Percentiles rank a stretch among this genome's conserved stretches.
Conservation (phyloP, 352 stramenopile species). For the Phytophthora parvispora region DNA sequence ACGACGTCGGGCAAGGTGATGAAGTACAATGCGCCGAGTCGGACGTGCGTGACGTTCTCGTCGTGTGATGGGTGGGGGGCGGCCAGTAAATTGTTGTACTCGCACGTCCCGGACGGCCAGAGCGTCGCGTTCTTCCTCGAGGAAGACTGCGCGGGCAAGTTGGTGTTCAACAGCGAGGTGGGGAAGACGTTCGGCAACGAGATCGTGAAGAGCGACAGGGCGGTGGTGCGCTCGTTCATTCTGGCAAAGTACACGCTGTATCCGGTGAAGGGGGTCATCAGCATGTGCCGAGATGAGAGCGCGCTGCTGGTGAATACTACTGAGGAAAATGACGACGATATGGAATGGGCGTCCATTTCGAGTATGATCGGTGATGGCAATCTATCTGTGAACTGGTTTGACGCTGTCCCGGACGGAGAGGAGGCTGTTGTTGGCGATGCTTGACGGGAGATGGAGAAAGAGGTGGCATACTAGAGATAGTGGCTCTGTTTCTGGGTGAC, state of each 20-base stretch:
- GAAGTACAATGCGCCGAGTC: neutral
- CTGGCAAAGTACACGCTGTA: neutral
- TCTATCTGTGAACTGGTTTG: slow-evolving; percentile 9
- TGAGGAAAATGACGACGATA: neutral
- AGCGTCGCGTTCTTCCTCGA: neutral
- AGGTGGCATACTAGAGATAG: no score
- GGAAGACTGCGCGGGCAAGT: neutral
- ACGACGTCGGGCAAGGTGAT: neutral
- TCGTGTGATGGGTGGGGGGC: neutral
- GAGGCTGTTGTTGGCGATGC: neutral
- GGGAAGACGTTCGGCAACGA: neutral
- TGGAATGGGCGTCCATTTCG: neutral
- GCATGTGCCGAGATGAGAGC: neutral
- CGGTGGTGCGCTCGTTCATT: neutral
- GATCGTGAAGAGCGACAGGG: neutral
- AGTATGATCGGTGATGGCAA: neutral
- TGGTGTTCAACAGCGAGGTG: neutral
- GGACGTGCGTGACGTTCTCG: slow-evolving; percentile 5
- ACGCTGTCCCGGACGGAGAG: neutral
- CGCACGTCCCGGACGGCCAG: neutral
- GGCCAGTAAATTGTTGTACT: neutral
- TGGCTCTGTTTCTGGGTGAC: neutral
- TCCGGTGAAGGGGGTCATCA: slow-evolving; percentile 2
- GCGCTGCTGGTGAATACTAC: neutral
- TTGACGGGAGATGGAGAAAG: neutral